Conservation (phyloP, 1,284 basidiomycete genomes). For the Ceratobasidium sp. region DNA sequence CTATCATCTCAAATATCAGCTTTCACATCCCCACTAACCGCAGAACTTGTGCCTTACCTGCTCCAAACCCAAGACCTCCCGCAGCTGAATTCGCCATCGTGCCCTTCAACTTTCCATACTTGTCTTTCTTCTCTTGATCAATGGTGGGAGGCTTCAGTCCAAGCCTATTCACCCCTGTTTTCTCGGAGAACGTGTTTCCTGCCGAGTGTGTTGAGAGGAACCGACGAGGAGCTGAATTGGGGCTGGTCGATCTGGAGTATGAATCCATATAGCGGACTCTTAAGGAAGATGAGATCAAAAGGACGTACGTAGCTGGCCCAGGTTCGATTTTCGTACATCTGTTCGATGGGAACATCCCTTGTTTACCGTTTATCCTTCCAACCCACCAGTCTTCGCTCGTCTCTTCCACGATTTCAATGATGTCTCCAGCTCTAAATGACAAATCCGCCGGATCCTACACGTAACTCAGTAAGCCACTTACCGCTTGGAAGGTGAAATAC, state of each 20-base stretch:
- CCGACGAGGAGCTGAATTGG: conserved; percentile 40
- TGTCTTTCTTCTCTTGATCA: conserved; percentile 62
- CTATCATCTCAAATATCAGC: background rate
- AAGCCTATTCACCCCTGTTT: conserved; percentile 16
- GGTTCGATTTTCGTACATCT: conserved; percentile 11
- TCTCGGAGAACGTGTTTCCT: conserved; percentile 41
- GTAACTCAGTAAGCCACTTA: background rate
- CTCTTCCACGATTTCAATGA: conserved; percentile 68
- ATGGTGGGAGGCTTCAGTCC: conserved; percentile 39
- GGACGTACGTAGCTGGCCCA: background rate
- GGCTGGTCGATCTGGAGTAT: conserved; percentile 29
- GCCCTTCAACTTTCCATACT: conserved; percentile 67
- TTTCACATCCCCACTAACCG: background rate
- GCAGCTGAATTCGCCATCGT: conserved; percentile 68
- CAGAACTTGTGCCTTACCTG: conserved; percentile 53
- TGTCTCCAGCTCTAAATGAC: conserved; percentile 65
- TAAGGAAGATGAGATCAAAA: background rate
- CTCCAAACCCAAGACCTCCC: conserved; percentile 77
- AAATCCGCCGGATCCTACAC: conserved; percentile 64
- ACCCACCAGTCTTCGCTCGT: conserved; percentile 71
- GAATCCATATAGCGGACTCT: background rate
- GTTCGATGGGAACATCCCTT: conserved; percentile 72
- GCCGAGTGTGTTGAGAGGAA: conserved; percentile 26
- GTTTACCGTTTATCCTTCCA: conserved; percentile 64
- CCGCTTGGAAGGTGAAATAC: conserved; percentile 24